phyloP scores from a whole-genome alignment of 441 rosid species.

The Erysimum cheiri region DNA sequence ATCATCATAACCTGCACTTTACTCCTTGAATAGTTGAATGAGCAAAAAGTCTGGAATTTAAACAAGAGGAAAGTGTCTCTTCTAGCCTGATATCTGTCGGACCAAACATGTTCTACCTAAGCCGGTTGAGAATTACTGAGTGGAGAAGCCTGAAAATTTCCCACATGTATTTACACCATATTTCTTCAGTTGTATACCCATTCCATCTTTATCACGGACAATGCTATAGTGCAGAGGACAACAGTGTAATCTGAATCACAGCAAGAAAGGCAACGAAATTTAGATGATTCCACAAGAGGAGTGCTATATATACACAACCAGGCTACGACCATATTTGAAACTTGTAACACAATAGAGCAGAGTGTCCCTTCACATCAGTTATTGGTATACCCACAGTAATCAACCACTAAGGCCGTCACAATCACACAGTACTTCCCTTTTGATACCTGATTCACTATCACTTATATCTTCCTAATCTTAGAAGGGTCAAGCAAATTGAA shows the following conservation, averaged over 20 bases:
- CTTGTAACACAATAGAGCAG: slow-evolving; percentile 11
- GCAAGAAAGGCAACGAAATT: slow-evolving; percentile 1
- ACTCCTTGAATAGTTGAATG: slow-evolving; percentile 4
- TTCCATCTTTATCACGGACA: slow-evolving; percentile 7
- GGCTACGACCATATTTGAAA: background rate
- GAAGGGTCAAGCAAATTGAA: slow-evolving; percentile 34
- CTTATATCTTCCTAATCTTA: slow-evolving; percentile 28
- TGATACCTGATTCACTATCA: slow-evolving; percentile 26
- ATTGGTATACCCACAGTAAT: slow-evolving; percentile 15
- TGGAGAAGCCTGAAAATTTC: slow-evolving; percentile 9
- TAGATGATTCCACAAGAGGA: slow-evolving; percentile 21
- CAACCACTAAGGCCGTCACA: slow-evolving; percentile 21
- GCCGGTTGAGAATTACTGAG: slow-evolving; percentile 5
- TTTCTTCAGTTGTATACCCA: slow-evolving; percentile 17
- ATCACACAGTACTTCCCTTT: slow-evolving; percentile 1
- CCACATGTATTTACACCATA: slow-evolving; percentile 31
- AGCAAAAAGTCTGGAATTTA: background rate
- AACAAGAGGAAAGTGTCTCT: slow-evolving; percentile 9
- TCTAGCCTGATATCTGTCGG: slow-evolving; percentile 14
- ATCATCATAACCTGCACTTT: slow-evolving; percentile 19
- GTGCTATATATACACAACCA: slow-evolving; percentile 25
- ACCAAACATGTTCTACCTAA: slow-evolving; percentile 10
- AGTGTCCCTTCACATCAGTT: slow-evolving; percentile 7
- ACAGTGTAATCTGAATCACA: slow-evolving; percentile 14
- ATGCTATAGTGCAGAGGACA: slow-evolving; percentile 16